Evolutionary conservation across 2,329 filamentous ascomycete species (phyloP), one percentile per base, ranked within the genome.

Genomic region (Diplodia mutila): DNA sequence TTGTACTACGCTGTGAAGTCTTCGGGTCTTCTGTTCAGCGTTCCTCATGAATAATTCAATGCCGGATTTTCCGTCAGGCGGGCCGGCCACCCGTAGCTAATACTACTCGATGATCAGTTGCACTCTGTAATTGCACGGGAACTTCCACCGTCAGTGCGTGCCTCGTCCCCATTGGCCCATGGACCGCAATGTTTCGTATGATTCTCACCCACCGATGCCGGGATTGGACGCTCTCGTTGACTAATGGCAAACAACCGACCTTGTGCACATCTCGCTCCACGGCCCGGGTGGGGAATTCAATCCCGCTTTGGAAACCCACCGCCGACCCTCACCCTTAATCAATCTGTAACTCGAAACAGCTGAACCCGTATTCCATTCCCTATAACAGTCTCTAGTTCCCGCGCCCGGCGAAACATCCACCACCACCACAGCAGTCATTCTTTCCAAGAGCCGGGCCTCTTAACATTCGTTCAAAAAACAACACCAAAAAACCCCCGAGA

Each of bases 301-400:
- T 48, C 46, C 29, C 59, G 42, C 9, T 51, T 63, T n/a, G 46
- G 46, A 25, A 63, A 37, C 29, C 49, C 29, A 32, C n/a, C n/a
- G 49, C 49, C 57, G 25, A 14, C 57, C 16, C 11, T 61, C 39
- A 61, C 59, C 59, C 59, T 63, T 63, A 63, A 63, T 63, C 27
- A 51, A 63, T 37, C 59, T 37, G 59, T 12, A 29, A 63, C 59
- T 18, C 51, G 59, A 63, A 63, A 63, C 59, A 37, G 11, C 23
- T 21, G 32, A 23, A 14, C 27, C 42, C 34, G 29, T 7, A 23
- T 27, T 5, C 18, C 12, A 7, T 2, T 32, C 57, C 49, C 46
- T 52, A 63, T 63, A 63, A 63, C 25, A 51, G 23, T 25, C n/a
- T 14, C 39, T 37, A 29, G 27, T 7, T 16, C 25, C 39, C 59